A percentile compares a stretch with the other conserved stretches of the same genome.
Evolutionary conservation across 768 basidiomycete genomes (phyloP).

Genomic region (Hemileccinum impolitum): DNA sequence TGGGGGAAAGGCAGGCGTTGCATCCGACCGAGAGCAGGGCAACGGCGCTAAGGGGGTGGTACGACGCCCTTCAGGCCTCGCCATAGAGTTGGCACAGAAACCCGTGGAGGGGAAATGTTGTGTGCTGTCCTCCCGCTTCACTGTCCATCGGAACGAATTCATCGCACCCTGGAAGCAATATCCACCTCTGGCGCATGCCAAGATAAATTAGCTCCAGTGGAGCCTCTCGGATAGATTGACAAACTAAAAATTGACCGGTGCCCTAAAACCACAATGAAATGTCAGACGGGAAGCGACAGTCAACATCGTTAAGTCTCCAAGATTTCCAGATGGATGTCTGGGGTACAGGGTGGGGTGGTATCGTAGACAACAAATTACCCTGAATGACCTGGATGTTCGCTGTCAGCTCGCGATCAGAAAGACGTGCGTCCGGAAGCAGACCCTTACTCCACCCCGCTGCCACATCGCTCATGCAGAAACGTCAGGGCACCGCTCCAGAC

Average conservation of each 20-base stretch:
- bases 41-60: neutral
- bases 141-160: neutral
- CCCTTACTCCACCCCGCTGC: neutral
- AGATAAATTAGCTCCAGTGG: conserved; percentile 2
- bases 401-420: conserved; percentile 9
- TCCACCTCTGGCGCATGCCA: conserved; percentile 1
- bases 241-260: neutral
- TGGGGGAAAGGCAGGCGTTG: neutral
- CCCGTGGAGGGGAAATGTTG: neutral
- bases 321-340: conserved; percentile 4
- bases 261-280: conserved; percentile 5
- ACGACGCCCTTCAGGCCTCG: neutral
- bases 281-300: neutral
- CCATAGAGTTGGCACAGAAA: neutral
- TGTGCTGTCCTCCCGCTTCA: neutral
- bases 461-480: neutral
- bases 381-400: conserved; percentile 4
- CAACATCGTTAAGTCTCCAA: conserved; percentile 3
- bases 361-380: conserved; percentile 4
- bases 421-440: neutral
- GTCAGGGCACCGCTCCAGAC: neutral
- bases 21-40: neutral
- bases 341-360: conserved; percentile 16
- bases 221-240: conserved; percentile 1
- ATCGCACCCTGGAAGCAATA: neutral